These are phyloP conservation scores for Arthrinium phaeospermum DNA, from an alignment of 2,329 filamentous ascomycete species.

Conservation along the genomic window DNA sequence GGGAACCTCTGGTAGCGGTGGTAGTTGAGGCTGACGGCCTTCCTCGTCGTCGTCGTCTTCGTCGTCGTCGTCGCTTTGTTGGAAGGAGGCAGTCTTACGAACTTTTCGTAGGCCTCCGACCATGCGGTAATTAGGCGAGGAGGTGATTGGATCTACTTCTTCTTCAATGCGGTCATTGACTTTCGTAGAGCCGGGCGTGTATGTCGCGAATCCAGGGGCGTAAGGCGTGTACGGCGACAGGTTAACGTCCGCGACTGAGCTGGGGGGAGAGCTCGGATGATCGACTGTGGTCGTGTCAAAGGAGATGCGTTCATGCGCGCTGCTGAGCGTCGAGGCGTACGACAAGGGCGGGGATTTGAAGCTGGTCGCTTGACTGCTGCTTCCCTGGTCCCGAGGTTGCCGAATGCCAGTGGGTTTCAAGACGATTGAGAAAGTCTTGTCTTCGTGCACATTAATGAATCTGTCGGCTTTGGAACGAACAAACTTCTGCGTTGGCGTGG, in stretches of 20 bases:
- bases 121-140: constrained; percentile 61
- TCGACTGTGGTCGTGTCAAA: constrained; percentile 53
- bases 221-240: constrained; percentile 41
- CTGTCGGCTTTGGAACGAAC: constrained; percentile 49
- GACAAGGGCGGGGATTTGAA: constrained; percentile 51
- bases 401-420: constrained; percentile 36
- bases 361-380: constrained; percentile 39
- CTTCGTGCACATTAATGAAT: constrained; percentile 57
- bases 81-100: constrained; percentile 47
- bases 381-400: not conserved
- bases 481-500: constrained; percentile 26
- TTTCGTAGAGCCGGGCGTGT: not conserved
- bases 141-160: constrained; percentile 33
- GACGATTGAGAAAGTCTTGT: constrained; percentile 64
- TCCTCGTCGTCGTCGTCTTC: constrained; percentile 42
- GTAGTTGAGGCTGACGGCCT: constrained; percentile 34
- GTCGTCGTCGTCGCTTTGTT: constrained; percentile 39
- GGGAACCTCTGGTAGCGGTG: constrained; percentile 38
- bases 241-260: constrained; percentile 52
- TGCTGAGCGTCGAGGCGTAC: constrained; percentile 48
- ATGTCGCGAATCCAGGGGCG: not conserved
- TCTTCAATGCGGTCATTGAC: constrained; percentile 35
- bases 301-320: constrained; percentile 56
- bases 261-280: constrained; percentile 56
- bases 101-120: constrained; percentile 62